Percentiles rank a stretch among this genome's conserved stretches.
Conservation (phyloP, 1,284 basidiomycete species). For the Pisolithus thermaeus region DNA sequence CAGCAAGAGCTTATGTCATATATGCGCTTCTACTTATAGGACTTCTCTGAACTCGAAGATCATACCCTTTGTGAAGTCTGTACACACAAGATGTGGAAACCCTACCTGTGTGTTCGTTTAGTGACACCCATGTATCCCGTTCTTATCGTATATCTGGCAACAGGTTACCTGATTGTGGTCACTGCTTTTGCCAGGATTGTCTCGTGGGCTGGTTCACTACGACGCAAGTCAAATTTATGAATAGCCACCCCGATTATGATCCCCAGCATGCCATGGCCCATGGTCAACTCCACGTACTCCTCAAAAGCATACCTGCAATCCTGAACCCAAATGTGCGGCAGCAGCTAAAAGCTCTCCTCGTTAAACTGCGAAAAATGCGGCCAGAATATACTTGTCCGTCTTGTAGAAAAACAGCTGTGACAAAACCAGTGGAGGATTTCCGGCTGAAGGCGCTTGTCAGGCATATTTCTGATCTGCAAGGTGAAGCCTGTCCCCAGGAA, state of each 20-base stretch:
- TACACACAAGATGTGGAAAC: constrained; percentile 53
- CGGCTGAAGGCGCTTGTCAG: constrained; percentile 51
- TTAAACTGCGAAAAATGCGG: constrained; percentile 22
- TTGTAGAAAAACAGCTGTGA: constrained; percentile 46
- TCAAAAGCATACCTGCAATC: constrained; percentile 19
- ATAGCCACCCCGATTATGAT: constrained; percentile 42
- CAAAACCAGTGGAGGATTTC: constrained; percentile 53
- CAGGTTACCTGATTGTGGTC: constrained; percentile 61
- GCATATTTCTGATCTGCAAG: constrained; percentile 39
- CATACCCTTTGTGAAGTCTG: constrained; percentile 58
- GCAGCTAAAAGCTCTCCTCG: constrained; percentile 17
- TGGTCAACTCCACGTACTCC: constrained; percentile 16
- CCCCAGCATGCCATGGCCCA: constrained; percentile 18
- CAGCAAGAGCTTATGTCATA: not conserved
- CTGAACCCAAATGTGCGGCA: constrained; percentile 18
- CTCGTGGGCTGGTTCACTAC: constrained; percentile 62
- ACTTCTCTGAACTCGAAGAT: constrained; percentile 40
- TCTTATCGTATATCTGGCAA: not conserved
- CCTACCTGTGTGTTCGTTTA: constrained; percentile 47
- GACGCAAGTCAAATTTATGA: constrained; percentile 43
- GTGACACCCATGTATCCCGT: constrained; percentile 6
- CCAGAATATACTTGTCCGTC: constrained; percentile 62
- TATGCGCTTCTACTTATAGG: constrained; percentile 6
- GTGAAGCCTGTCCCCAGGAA: constrained; percentile 40
- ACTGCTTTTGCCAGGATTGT: constrained; percentile 61